These are phyloP conservation scores for Cystofilobasidium macerans DNA, from an alignment of 768 basidiomycete genomes.

Conservation along the genomic window DNA sequence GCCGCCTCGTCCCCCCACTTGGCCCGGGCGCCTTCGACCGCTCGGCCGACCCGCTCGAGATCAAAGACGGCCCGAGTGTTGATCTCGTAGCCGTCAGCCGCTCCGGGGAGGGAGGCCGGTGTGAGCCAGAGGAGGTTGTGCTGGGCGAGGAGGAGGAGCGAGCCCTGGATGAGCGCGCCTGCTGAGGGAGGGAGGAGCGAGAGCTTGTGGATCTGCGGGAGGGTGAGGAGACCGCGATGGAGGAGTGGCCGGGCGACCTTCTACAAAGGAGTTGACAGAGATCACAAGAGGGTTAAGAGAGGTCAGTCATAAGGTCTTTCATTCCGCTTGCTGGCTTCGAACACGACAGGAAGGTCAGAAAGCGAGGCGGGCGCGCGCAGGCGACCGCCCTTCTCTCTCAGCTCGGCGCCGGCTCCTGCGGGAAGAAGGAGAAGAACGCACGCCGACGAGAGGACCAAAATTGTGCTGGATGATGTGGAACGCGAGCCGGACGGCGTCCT, in stretches of 20 bases:
- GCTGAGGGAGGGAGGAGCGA: constrained; percentile 14
- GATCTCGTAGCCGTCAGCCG: constrained; percentile 58
- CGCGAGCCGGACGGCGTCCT: constrained; percentile 25
- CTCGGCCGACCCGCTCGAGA: constrained; percentile 70
- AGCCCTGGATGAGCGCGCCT: constrained; percentile 54
- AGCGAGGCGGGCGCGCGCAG: too few relatives aligned
- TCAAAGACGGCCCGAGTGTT: constrained; percentile 72
- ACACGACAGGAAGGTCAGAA: too few relatives aligned
- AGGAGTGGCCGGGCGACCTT: constrained; percentile 24
- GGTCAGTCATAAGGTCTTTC: too few relatives aligned
- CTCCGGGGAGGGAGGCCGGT: constrained; percentile 53
- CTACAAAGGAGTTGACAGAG: not conserved
- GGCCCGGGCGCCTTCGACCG: constrained; percentile 60
- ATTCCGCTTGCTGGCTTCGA: too few relatives aligned
- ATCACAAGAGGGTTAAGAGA: not conserved
- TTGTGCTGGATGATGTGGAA: constrained; percentile 18
- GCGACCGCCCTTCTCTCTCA: too few relatives aligned
- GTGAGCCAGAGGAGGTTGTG: constrained; percentile 71
- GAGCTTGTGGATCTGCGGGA: constrained; percentile 11
- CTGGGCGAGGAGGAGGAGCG: constrained; percentile 69
- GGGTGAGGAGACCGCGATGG: constrained; percentile 24
- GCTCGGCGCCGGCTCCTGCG: too few relatives aligned
- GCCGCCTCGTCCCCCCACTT: constrained; percentile 58
- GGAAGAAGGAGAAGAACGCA: not conserved
- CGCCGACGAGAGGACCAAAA: constrained; percentile 23